Conservation (phyloP, 495 filamentous ascomycete genomes). For the Penicillium paradoxum region DNA sequence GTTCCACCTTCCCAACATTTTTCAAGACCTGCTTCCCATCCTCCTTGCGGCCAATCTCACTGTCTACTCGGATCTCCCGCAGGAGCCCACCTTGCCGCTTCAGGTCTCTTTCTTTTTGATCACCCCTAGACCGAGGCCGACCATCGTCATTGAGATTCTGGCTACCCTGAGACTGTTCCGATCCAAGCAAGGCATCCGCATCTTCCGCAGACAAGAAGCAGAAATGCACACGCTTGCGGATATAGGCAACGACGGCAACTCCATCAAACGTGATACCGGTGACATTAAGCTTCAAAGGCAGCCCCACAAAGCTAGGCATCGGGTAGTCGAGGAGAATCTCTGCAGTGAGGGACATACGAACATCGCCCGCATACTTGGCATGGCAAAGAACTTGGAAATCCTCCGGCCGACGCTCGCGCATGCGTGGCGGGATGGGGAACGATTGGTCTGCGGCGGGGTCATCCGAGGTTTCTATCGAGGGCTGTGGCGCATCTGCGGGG, state of each 20-base stretch:
- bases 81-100: slow-evolving; percentile 67
- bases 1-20: slow-evolving; percentile 97
- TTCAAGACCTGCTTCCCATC: slow-evolving; percentile 90
- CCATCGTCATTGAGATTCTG: slow-evolving; percentile 22
- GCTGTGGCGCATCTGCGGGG: slow-evolving; percentile 18
- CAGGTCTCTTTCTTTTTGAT: slow-evolving; percentile 50
- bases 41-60: slow-evolving; percentile 89
- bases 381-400: slow-evolving; percentile 90
- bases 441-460: slow-evolving; percentile 20
- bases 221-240: slow-evolving; percentile 73
- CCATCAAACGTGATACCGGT: slow-evolving; percentile 94
- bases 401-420: slow-evolving; percentile 39
- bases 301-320: slow-evolving; percentile 91
- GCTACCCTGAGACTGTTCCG: slow-evolving; percentile 39
- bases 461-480: slow-evolving; percentile 24
- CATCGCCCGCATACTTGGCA: slow-evolving; percentile 78
- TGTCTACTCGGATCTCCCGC: slow-evolving; percentile 91
- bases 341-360: slow-evolving; percentile 81
- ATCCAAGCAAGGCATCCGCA: slow-evolving; percentile 60
- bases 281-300: slow-evolving; percentile 86
- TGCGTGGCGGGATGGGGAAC: slow-evolving; percentile 33
- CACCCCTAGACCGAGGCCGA: slow-evolving; percentile 17
- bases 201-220: slow-evolving; percentile 90
- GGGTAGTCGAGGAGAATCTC: slow-evolving; percentile 96
- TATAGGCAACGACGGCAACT: slow-evolving; percentile 84